These are phyloP conservation scores for Larix kaempferi DNA, from an alignment of 75 land plant genomes.

Conservation along the genomic window DNA sequence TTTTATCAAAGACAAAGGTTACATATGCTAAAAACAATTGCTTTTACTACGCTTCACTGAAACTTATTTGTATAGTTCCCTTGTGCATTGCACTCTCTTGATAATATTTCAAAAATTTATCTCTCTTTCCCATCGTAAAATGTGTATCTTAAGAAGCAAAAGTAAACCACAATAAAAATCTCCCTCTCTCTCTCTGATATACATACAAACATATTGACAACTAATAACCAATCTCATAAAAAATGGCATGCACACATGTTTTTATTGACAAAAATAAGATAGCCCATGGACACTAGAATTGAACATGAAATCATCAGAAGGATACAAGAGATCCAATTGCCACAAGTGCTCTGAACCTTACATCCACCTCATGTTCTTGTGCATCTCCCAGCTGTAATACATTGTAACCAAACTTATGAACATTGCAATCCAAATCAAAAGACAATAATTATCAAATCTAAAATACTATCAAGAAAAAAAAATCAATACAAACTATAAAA, in stretches of 20 bases:
- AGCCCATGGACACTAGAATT: neutral
- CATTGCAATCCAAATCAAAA: neutral
- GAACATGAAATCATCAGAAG: slow-evolving; percentile 4
- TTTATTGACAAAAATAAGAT: neutral
- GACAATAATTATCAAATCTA: neutral
- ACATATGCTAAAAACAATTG: too few relatives aligned
- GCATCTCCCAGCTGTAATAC: slow-evolving; percentile 74
- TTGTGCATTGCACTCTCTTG: too few relatives aligned
- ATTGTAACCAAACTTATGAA: slow-evolving; percentile 5
- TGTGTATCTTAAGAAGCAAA: neutral
- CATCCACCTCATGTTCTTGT: slow-evolving; percentile 66
- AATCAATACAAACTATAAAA: too few relatives aligned
- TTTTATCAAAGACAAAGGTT: too few relatives aligned
- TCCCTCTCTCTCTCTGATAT: neutral
- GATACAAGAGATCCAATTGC: slow-evolving; percentile 95
- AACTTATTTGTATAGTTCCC: too few relatives aligned
- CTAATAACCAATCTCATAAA: neutral
- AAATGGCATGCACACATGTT: neutral
- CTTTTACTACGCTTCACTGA: too few relatives aligned
- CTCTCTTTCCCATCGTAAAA: too few relatives aligned
- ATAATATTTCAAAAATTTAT: too few relatives aligned
- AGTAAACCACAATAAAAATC: neutral
- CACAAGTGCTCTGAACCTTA: slow-evolving; percentile 80
- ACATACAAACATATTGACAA: neutral
- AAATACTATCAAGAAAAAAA: neutral